Evolutionary conservation across 2,329 filamentous ascomycete genomes (phyloP).

Genomic region (Microdochium bolleyi): DNA sequence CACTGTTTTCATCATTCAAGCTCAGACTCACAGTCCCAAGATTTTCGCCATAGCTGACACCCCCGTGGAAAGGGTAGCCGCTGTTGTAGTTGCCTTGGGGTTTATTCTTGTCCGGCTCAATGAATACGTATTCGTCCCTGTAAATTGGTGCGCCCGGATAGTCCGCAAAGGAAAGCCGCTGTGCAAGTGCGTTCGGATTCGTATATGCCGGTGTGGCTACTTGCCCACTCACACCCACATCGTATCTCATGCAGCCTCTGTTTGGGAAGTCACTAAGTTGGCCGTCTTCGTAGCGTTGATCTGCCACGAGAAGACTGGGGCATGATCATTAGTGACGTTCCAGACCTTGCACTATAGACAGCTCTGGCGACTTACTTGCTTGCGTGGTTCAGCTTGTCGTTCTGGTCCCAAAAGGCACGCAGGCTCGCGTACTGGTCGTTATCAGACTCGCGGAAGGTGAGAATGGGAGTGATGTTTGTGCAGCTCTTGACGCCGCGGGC

Average conservation of each 20-base stretch:
- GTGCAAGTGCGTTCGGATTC: background rate
- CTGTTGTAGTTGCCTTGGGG: background rate
- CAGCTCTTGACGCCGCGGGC: slow-evolving; percentile 24
- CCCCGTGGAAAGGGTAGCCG: background rate
- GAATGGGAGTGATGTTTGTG: slow-evolving; percentile 28
- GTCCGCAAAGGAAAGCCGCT: background rate
- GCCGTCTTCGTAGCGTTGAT: background rate
- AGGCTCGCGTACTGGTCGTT: background rate
- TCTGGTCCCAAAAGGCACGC: background rate
- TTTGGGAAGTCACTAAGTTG: background rate
- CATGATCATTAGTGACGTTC: background rate
- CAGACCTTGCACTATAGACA: background rate
- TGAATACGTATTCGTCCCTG: background rate
- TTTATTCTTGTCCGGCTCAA: too few relatives aligned
- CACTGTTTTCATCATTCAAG: background rate
- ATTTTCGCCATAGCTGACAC: background rate
- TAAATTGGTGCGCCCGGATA: background rate
- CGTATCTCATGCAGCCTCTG: background rate
- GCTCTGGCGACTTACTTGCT: background rate
- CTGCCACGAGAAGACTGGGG: background rate
- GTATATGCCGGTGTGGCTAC: too few relatives aligned
- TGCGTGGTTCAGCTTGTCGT: background rate
- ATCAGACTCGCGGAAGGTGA: slow-evolving; percentile 9
- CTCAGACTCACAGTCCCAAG: background rate
- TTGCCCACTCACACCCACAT: too few relatives aligned